phyloP scores from a whole-genome alignment of 2,329 filamentous ascomycete genomes.

The Scytalidium sp. region DNA sequence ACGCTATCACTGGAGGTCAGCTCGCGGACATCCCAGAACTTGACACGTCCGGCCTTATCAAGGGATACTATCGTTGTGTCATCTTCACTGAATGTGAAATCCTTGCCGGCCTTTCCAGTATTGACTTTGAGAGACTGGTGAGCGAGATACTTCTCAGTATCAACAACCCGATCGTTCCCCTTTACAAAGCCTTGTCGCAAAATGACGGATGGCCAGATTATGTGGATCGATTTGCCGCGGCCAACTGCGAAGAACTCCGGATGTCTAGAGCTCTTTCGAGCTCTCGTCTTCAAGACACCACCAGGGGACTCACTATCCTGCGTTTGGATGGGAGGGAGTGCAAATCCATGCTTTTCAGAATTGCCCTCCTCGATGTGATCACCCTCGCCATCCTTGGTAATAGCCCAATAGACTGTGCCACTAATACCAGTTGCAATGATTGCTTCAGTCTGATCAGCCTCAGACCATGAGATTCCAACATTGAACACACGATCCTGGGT shows the following conservation, averaged over 20 bases:
- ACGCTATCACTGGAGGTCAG: constrained; percentile 49
- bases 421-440: constrained; percentile 92
- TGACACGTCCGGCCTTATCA: constrained; percentile 93
- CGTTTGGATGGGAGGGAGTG: constrained; percentile 80
- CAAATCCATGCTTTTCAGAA: constrained; percentile 81
- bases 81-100: constrained; percentile 97
- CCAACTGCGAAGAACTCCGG: constrained; percentile 94
- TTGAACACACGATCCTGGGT: constrained; percentile 95
- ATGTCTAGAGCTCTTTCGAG: constrained; percentile 83
- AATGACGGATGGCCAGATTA: constrained; percentile 70
- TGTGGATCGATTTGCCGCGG: constrained; percentile 91
- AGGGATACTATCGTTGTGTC: constrained; percentile 92
- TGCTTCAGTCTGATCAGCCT: constrained; percentile 65
- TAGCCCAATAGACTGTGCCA: constrained; percentile 94
- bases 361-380: constrained; percentile 77
- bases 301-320: constrained; percentile 90
- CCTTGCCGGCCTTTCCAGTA: constrained; percentile 96
- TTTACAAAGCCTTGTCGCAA: constrained; percentile 62
- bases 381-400: constrained; percentile 72
- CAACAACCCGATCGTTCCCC: constrained; percentile 67
- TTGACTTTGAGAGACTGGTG: constrained; percentile 91
- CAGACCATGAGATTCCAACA: constrained; percentile 74
- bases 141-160: constrained; percentile 82
- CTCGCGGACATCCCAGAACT: constrained; percentile 95
- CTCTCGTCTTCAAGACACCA: constrained; percentile 91